These are phyloP conservation scores for Aspergillus brunneoviolaceus DNA, from an alignment of 2,329 filamentous ascomycete species.

Conservation along the genomic window DNA sequence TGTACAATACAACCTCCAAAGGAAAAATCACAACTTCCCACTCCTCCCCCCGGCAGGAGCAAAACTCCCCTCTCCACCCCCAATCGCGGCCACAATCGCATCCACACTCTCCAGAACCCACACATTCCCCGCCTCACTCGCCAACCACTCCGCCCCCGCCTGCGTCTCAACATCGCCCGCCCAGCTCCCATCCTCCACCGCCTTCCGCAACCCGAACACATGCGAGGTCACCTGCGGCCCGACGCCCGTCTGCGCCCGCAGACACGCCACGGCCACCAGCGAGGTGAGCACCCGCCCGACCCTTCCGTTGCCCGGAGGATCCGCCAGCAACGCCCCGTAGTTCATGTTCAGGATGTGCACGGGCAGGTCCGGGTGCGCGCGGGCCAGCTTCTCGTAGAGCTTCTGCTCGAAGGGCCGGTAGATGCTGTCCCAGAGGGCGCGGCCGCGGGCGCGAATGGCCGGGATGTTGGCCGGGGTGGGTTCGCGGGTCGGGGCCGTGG, in stretches of 20 bases:
- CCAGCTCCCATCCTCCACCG: conserved; percentile 64
- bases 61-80: conserved; percentile 54
- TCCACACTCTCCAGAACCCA: conserved; percentile 66
- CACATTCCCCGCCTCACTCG: conserved; percentile 62
- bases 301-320: conserved; percentile 57
- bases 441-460: conserved; percentile 58
- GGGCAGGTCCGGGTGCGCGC: conserved; percentile 77
- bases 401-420: conserved; percentile 74
- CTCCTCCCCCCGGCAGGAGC: conserved; percentile 46
- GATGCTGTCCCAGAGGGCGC: conserved; percentile 70
- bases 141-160: conserved; percentile 60
- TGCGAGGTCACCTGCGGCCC: conserved; percentile 80
- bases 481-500: conserved; percentile 56
- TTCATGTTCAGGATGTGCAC: conserved; percentile 74
- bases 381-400: conserved; percentile 67
- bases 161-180: conserved; percentile 53
- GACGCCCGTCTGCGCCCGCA: conserved; percentile 77
- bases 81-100: conserved; percentile 54
- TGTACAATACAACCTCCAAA: no score
- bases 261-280: conserved; percentile 69
- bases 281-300: conserved; percentile 72
- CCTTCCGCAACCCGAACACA: conserved; percentile 77
- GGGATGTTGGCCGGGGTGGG: conserved; percentile 56
- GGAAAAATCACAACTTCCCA: conserved; percentile 27
- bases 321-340: conserved; percentile 71